Percentiles rank a stretch among this genome's conserved stretches.
phyloP scores from a whole-genome alignment of 2,329 filamentous ascomycete genomes.

The Calonectria pseudoturangicola region DNA sequence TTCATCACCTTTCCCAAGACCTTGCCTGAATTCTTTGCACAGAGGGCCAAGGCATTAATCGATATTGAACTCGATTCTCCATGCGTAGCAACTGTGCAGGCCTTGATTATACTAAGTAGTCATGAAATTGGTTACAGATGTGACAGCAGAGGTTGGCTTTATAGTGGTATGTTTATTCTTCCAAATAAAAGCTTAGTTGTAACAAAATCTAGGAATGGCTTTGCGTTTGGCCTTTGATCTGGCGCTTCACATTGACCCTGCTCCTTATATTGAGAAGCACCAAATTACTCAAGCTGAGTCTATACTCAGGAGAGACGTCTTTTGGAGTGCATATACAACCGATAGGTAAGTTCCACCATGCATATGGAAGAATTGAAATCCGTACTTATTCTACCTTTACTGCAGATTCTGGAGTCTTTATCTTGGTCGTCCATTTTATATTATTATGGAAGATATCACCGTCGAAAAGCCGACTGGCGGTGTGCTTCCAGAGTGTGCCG shows the following conservation, averaged over 20 bases:
- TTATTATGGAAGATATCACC: conserved; percentile 53
- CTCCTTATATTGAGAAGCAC: conserved; percentile 48
- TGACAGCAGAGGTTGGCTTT: conserved; percentile 53
- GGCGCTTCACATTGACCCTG: conserved; percentile 52
- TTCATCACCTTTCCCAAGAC: conserved; percentile 60
- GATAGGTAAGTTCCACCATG: conserved; percentile 50
- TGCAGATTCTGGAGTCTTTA: conserved; percentile 52
- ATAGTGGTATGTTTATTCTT: conserved; percentile 47
- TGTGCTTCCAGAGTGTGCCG: conserved; percentile 8
- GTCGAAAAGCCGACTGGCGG: conserved; percentile 45
- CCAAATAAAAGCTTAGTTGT: conserved; percentile 22
- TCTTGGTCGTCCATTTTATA: conserved; percentile 51
- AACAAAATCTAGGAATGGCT: conserved; percentile 55
- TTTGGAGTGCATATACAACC: conserved; percentile 56
- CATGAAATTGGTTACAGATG: conserved; percentile 53
- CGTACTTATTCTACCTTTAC: conserved; percentile 16
- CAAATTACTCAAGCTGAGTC: conserved; percentile 52
- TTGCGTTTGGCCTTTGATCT: conserved; percentile 53
- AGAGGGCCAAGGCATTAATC: conserved; percentile 51
- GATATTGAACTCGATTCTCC: conserved; percentile 54
- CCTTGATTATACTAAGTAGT: conserved; percentile 52
- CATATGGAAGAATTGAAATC: no score
- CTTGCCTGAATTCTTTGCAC: conserved; percentile 55
- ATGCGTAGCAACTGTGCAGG: conserved; percentile 52
- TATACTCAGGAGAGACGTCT: conserved; percentile 51